Conservation (phyloP, 116 monocot species). For the Papilionanthe hybrid region DNA sequence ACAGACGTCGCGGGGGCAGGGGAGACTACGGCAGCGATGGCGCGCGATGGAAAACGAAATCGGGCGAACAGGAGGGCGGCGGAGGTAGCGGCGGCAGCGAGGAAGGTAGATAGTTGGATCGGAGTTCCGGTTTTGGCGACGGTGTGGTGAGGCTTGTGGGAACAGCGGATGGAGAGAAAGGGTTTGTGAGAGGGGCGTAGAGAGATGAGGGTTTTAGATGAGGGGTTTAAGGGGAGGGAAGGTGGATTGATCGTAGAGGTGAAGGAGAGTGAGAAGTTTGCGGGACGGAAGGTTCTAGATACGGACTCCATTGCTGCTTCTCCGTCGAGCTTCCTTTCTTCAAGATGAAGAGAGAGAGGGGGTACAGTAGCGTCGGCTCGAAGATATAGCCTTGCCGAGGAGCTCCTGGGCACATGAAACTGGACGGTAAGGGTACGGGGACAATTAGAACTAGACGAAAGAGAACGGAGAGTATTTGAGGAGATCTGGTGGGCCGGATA, state of each 20-base stretch:
- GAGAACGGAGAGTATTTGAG: not conserved
- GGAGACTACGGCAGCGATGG: slow-evolving; percentile 12
- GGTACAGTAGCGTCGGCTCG: not conserved
- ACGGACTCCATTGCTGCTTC: slow-evolving; percentile 7
- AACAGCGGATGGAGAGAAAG: slow-evolving; percentile 14
- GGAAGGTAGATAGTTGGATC: slow-evolving; percentile 20
- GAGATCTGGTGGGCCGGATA: not conserved
- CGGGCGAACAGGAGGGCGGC: slow-evolving; percentile 23
- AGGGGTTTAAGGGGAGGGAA: not conserved
- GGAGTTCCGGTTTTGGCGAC: slow-evolving; percentile 3
- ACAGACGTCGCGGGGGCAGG: not conserved
- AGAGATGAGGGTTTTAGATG: not conserved
- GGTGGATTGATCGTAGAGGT: not conserved
- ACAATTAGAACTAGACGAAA: not conserved
- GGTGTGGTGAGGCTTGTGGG: slow-evolving; percentile 11
- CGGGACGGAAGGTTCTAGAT: not conserved
- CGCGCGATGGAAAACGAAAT: slow-evolving; percentile 14
- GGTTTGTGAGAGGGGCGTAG: not conserved
- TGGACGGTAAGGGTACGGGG: not conserved
- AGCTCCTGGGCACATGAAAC: not conserved
- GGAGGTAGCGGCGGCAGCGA: slow-evolving; percentile 25
- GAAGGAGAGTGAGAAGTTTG: not conserved
- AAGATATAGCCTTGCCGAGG: no score
- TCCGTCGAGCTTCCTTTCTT: not conserved
- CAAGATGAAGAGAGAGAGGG: not conserved